Evolutionary conservation across 202 grass and related monocot species (phyloP).

Genomic region (Saccharum hybrid): DNA sequence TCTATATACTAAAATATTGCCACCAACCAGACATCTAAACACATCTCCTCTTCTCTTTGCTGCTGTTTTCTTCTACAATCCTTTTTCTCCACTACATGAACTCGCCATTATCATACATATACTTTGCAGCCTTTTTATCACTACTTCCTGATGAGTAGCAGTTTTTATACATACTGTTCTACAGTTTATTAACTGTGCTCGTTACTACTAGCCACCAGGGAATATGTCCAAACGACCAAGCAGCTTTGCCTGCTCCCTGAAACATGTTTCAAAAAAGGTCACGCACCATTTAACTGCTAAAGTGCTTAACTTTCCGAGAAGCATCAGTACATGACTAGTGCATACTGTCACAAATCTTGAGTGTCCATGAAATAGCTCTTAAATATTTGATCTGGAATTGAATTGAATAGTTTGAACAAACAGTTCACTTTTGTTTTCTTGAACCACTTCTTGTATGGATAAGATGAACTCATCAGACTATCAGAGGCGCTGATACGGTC

Average conservation of each 20-base stretch:
- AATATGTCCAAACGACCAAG: neutral
- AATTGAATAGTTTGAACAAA: constrained; percentile 21
- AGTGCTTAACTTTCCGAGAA: constrained; percentile 27
- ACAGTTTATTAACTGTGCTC: constrained; percentile 33
- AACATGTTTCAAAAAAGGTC: constrained; percentile 28
- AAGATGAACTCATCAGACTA: neutral
- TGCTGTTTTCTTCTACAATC: constrained; percentile 8
- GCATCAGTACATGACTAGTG: constrained; percentile 28
- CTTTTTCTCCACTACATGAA: constrained; percentile 20
- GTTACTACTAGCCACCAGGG: constrained; percentile 1
- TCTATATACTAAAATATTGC: neutral
- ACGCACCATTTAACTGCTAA: neutral
- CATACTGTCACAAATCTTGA: constrained; percentile 11
- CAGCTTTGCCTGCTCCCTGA: constrained; percentile 22
- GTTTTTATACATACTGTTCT: constrained; percentile 7
- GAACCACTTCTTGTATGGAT: neutral
- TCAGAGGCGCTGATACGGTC: neutral
- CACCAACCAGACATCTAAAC: neutral
- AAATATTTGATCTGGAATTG: constrained; percentile 12
- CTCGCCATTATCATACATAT: constrained; percentile 7
- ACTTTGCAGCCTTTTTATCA: constrained; percentile 26
- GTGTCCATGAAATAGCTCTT: constrained; percentile 15
- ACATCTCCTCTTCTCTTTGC: neutral
- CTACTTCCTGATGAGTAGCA: constrained; percentile 15
- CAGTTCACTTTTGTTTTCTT: constrained; percentile 4